Percentiles rank a stretch among this genome's conserved stretches.
These are phyloP conservation scores for Kwoniella sp. DNA, from an alignment of 768 basidiomycete species.

Conservation along the genomic window DNA sequence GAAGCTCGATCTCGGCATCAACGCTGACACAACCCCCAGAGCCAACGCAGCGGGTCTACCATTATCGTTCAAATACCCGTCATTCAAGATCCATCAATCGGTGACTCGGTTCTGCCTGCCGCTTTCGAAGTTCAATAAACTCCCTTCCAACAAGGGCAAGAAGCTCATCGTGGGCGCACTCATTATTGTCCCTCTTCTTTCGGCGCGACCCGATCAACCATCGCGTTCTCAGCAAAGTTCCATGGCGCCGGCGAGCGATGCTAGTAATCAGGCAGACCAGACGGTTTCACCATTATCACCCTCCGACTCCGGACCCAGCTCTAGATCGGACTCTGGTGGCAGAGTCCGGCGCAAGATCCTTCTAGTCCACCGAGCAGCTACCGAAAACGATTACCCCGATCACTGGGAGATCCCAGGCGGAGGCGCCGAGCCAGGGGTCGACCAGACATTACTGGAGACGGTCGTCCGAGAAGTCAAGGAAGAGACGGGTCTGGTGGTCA, in stretches of 20 bases:
- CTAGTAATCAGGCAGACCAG: too few species aligned
- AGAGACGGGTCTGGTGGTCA: conserved; percentile 20
- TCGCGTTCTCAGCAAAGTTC: too few species aligned
- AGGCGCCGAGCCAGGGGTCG: conserved; percentile 9
- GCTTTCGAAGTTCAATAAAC: conserved; percentile 10
- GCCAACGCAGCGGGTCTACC: background rate
- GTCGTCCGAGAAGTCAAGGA: conserved; percentile 14
- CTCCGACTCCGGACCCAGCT: background rate
- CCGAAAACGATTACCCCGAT: background rate
- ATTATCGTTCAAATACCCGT: background rate
- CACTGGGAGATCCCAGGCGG: conserved; percentile 22
- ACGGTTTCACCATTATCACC: background rate
- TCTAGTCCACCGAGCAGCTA: conserved; percentile 9
- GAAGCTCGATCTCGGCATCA: too few species aligned
- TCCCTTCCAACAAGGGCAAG: conserved; percentile 19
- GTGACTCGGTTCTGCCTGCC: conserved; percentile 12
- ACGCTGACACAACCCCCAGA: background rate
- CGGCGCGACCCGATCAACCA: too few species aligned
- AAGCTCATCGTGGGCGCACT: background rate
- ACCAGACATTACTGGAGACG: conserved; percentile 20
- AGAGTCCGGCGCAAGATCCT: conserved; percentile 4
- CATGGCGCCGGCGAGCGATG: too few species aligned
- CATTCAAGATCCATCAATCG: conserved; percentile 23
- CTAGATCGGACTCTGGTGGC: conserved; percentile 4
- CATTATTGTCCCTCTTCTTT: conserved; percentile 4